Percentiles rank a stretch among this genome's conserved stretches.
These are phyloP conservation scores for Colletotrichum australisinense DNA, from an alignment of 2,329 filamentous ascomycete genomes.

Conservation along the genomic window DNA sequence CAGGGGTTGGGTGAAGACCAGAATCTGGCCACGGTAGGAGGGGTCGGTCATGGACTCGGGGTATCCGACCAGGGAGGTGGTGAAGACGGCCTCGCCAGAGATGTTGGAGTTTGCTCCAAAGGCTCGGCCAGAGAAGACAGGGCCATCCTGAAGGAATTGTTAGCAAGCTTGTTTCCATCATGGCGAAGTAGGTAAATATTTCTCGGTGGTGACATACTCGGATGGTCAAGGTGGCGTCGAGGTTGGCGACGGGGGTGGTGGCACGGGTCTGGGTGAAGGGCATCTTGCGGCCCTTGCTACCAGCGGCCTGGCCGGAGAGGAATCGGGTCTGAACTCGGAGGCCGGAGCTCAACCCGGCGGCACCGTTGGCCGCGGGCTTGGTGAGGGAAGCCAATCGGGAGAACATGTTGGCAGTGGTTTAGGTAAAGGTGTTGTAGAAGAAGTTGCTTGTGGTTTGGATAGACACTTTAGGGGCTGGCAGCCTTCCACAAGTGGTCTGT, in stretches of 20 bases:
- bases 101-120: slow-evolving; percentile 98
- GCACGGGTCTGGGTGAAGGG: slow-evolving; percentile 67
- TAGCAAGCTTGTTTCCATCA: slow-evolving; percentile 26
- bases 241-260: slow-evolving; percentile 74
- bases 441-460: slow-evolving; percentile 27
- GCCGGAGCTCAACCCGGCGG: slow-evolving; percentile 49
- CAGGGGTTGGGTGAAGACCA: slow-evolving; percentile 97
- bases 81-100: slow-evolving; percentile 98
- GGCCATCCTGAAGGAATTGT: slow-evolving; percentile 75
- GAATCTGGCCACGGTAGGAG: slow-evolving; percentile 92
- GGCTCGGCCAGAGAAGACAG: slow-evolving; percentile 94
- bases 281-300: slow-evolving; percentile 77
- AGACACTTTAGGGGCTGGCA: slow-evolving; percentile 57
- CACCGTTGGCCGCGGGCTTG: slow-evolving; percentile 62
- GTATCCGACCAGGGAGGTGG: slow-evolving; percentile 96
- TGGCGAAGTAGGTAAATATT: neutral
- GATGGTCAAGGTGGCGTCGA: slow-evolving; percentile 94
- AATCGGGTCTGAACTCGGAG: slow-evolving; percentile 48
- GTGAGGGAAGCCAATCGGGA: slow-evolving; percentile 65
- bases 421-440: neutral
- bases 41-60: slow-evolving; percentile 94
- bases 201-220: slow-evolving; percentile 66
- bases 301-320: slow-evolving; percentile 58
- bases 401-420: slow-evolving; percentile 62
- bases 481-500: slow-evolving; percentile 66